phyloP scores from a whole-genome alignment of 2,329 filamentous ascomycete genomes.

The Alternaria sp. region DNA sequence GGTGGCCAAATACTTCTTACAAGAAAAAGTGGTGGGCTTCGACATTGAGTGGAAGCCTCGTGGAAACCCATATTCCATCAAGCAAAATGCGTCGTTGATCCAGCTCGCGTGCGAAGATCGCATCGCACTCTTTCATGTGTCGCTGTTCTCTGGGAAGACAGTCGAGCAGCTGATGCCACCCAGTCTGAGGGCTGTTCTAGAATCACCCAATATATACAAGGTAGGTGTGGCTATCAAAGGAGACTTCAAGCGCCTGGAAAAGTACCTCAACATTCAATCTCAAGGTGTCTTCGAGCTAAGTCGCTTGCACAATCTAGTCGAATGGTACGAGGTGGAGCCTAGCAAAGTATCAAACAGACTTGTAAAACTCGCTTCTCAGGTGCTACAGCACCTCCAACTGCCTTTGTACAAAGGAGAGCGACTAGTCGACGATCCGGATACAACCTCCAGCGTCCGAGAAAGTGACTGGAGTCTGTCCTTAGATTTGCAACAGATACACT shows the following conservation, averaged over 20 bases:
- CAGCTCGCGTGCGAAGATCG: conserved; percentile 80
- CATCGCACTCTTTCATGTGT: conserved; percentile 82
- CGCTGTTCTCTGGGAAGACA: conserved; percentile 51
- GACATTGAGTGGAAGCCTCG: conserved; percentile 82
- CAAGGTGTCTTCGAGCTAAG: conserved; percentile 80
- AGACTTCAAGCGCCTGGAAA: conserved; percentile 68
- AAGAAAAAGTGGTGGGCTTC: conserved; percentile 78
- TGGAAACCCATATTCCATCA: conserved; percentile 58
- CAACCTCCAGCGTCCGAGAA: conserved; percentile 61
- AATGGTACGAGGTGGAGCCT: conserved; percentile 60
- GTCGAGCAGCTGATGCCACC: conserved; percentile 68
- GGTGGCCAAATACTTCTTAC: conserved; percentile 70
- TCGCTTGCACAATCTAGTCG: conserved; percentile 79
- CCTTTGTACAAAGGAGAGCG: conserved; percentile 78
- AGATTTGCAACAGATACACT: conserved; percentile 70
- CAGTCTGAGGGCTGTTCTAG: conserved; percentile 73
- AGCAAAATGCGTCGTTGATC: conserved; percentile 83
- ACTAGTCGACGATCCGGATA: conserved; percentile 24
- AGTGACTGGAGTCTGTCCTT: conserved; percentile 76
- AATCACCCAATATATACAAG: conserved; percentile 73
- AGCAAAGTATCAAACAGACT: conserved; percentile 58
- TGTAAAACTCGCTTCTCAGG: conserved; percentile 73
- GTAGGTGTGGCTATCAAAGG: conserved; percentile 75
- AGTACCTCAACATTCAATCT: conserved; percentile 65
- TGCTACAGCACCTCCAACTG: conserved; percentile 72